These are phyloP conservation scores for Hypoxylon sp. DNA, from an alignment of 2,329 filamentous ascomycete species.

Conservation along the genomic window DNA sequence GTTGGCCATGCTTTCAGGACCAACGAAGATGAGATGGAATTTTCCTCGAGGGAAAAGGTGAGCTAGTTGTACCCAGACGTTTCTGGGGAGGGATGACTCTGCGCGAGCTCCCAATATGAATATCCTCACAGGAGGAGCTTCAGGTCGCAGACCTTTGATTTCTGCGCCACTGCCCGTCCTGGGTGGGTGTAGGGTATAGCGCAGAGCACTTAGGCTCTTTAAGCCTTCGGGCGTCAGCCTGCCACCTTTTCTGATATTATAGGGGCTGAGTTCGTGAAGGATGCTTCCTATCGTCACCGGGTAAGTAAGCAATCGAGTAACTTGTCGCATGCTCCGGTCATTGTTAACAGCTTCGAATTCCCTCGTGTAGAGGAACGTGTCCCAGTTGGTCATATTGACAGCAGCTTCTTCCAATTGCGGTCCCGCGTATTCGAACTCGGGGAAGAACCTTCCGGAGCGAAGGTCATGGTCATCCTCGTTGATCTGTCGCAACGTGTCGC, in stretches of 20 bases:
- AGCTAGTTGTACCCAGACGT: constrained; percentile 94
- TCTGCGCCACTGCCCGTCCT: constrained; percentile 78
- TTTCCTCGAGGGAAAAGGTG: constrained; percentile 93
- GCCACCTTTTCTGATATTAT: constrained; percentile 79
- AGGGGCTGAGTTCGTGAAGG: constrained; percentile 93
- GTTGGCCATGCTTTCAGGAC: constrained; percentile 95
- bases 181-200: constrained; percentile 93
- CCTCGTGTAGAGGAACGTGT: constrained; percentile 93
- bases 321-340: constrained; percentile 90
- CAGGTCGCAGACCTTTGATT: constrained; percentile 83
- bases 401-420: constrained; percentile 91
- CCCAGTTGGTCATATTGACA: constrained; percentile 99
- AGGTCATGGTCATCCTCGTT: constrained; percentile 99
- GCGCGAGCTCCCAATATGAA: constrained; percentile 95
- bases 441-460: constrained; percentile 88
- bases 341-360: constrained; percentile 92
- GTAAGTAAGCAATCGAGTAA: constrained; percentile 92
- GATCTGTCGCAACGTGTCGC: constrained; percentile 89
- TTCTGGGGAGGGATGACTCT: constrained; percentile 94
- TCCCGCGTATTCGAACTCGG: constrained; percentile 92
- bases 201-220: constrained; percentile 91
- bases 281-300: constrained; percentile 92
- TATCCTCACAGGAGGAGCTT: constrained; percentile 87
- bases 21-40: constrained; percentile 93
- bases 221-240: constrained; percentile 88